Evolutionary conservation across 768 basidiomycete genomes (phyloP).

Genomic region (Obba rivulosa): DNA sequence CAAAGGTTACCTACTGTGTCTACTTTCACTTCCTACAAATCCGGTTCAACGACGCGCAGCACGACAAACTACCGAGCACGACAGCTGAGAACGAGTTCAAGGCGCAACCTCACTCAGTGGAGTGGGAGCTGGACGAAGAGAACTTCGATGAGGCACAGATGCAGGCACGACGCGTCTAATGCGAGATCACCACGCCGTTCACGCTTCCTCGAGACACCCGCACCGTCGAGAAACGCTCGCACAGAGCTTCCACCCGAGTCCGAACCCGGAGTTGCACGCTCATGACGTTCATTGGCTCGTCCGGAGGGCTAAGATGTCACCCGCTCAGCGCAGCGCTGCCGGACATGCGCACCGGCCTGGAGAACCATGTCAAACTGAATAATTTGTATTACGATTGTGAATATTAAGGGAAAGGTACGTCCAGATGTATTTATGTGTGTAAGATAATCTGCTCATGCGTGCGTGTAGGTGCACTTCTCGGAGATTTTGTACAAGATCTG

Average conservation of each 20-base stretch:
- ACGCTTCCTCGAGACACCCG: constrained; percentile 45
- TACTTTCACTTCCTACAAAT: background rate
- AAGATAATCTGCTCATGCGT: background rate
- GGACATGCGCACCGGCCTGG: constrained; percentile 93
- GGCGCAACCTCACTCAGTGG: constrained; percentile 50
- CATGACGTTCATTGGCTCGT: constrained; percentile 50
- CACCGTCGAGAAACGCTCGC: constrained; percentile 27
- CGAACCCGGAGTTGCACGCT: constrained; percentile 62
- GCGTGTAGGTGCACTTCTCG: constrained; percentile 19
- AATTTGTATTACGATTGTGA: constrained; percentile 78
- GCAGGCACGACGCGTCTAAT: constrained; percentile 82
- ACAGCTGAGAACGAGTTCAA: constrained; percentile 76
- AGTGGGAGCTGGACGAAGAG: constrained; percentile 82
- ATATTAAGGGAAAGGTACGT: constrained; percentile 54
- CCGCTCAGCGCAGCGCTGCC: constrained; percentile 86
- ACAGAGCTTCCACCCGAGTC: constrained; percentile 34
- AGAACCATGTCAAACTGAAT: constrained; percentile 79
- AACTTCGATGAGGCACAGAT: constrained; percentile 94
- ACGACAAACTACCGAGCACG: constrained; percentile 52
- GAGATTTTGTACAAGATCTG: constrained; percentile 36
- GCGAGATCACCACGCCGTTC: constrained; percentile 62
- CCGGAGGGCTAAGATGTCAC: constrained; percentile 46
- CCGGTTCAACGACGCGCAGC: constrained; percentile 34
- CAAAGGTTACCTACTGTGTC: constrained; percentile 35
- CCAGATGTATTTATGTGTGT: background rate